Base-by-base conservation (phyloP, 208 protist genomes). In the Acanthamoeba triangularis region DNA sequence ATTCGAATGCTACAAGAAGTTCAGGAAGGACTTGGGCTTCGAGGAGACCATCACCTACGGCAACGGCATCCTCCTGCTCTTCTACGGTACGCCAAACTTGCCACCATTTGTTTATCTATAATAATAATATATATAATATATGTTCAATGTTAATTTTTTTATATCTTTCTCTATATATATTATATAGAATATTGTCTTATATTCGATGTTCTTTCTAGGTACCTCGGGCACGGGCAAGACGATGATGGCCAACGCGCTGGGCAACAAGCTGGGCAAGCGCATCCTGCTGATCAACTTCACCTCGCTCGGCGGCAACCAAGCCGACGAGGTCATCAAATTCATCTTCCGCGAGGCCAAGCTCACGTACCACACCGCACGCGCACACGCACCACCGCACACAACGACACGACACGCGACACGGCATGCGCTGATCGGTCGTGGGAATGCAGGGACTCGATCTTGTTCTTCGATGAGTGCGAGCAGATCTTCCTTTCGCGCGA, bases 291-390 rank as follows among this genome's bases (percentile, higher is more conserved):
- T 97, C 90, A 97, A 97, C 87, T 97, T 94, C 61, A 80, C 96
- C 0, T 72, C 87, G 52, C 95, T 97, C 23, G 93, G 94, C 4
- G 76, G 11, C 44, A 85, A 82, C 72, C 16, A 87, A 44, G 67
- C 91, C 25, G 95, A 94, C 47, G 76, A 67, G 1, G 69, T 88
- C 13, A 93, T 97, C 35, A 94, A 93, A 54, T 95, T 96, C 65
- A 96, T 97, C 72, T 97, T 97, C 87, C 93, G 94, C 41, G 95
- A 97, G 92, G 96, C 96, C 54, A 97, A 97, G 93, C 82, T 97
- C 33, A 80, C 87, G 25, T 93, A n/a, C n/a, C n/a, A n/a, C n/a
- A 18, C 52, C 3, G 1, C 52, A 18, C 52, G n/a, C 52, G 11
- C n/a, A n/a, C n/a, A n/a, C n/a, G n/a, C n/a, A n/a, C n/a, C n/a